Percentiles rank a stretch among this genome's conserved stretches.
Evolutionary conservation across 2,329 filamentous ascomycete species (phyloP).

Genomic region (Calonectria pseudoturangicola): DNA sequence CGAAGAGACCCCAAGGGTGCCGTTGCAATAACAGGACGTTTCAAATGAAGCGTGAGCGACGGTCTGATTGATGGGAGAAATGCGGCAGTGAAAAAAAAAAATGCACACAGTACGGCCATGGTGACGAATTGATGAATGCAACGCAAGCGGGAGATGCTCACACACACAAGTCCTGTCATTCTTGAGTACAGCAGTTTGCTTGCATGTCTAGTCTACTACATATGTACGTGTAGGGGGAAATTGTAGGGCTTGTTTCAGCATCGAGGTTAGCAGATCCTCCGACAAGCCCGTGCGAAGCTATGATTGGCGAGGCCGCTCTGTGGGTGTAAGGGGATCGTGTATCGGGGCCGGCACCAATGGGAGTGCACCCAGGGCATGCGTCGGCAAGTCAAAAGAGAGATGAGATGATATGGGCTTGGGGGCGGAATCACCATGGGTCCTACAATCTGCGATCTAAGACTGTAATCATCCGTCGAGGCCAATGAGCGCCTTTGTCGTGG

Average conservation of each 20-base stretch:
- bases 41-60: background rate
- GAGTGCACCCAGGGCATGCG: constrained; percentile 28
- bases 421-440: constrained; percentile 9
- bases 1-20: background rate
- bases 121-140: constrained; percentile 27
- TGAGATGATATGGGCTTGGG: constrained; percentile 23
- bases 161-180: background rate
- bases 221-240: constrained; percentile 49
- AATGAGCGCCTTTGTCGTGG: constrained; percentile 20
- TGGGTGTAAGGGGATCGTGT: constrained; percentile 37
- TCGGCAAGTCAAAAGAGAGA: constrained; percentile 21
- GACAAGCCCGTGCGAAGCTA: constrained; percentile 36
- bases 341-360: constrained; percentile 30
- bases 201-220: constrained; percentile 38
- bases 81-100: background rate
- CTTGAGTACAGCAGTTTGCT: constrained; percentile 36
- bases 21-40: background rate
- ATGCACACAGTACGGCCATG: background rate
- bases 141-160: background rate
- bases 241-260: constrained; percentile 55
- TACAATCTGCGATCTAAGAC: constrained; percentile 19
- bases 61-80: constrained; percentile 22
- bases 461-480: background rate
- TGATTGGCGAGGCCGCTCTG: constrained; percentile 46
- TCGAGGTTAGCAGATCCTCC: constrained; percentile 51